Evolutionary conservation across 371 early-diverging fungal genomes (phyloP).

Genomic region (Lichtheimia corymbifera): DNA sequence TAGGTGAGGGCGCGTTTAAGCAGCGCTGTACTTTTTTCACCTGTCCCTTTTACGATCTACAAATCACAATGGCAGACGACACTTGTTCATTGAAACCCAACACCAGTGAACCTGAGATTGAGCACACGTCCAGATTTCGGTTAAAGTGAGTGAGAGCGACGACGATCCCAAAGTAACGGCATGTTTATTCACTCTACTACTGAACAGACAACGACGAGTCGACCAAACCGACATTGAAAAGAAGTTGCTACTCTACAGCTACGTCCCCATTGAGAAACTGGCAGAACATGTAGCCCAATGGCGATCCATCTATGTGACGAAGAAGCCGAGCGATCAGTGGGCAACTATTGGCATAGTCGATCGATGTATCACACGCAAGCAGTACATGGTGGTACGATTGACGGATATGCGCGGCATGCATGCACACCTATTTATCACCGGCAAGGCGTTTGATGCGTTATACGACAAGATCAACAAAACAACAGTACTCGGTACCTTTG

Average conservation of each 20-base stretch:
- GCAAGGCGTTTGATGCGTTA: constrained; percentile 23
- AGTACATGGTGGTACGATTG: constrained; percentile 26
- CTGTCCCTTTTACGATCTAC: too few relatives aligned
- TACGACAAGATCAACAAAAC: constrained; percentile 25
- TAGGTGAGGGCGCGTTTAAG: too few relatives aligned
- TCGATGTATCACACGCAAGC: constrained; percentile 13
- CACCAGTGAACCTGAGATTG: not conserved
- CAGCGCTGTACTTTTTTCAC: too few relatives aligned
- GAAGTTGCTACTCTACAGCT: not conserved
- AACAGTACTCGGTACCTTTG: constrained; percentile 26
- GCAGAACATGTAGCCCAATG: constrained; percentile 11
- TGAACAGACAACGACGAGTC: constrained; percentile 1
- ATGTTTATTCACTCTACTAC: not conserved
- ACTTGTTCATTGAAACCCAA: not conserved
- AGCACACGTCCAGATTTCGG: not conserved
- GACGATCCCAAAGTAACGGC: not conserved
- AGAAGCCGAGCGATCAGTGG: constrained; percentile 36
- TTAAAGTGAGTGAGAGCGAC: constrained; percentile 1
- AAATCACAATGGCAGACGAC: too few relatives aligned
- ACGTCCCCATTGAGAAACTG: constrained; percentile 16
- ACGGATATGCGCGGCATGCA: constrained; percentile 33
- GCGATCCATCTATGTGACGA: constrained; percentile 29
- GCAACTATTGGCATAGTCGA: constrained; percentile 39
- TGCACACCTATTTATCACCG: constrained; percentile 31
- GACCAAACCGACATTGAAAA: constrained; percentile 1